Percentiles rank a stretch among this genome's conserved stretches.
phyloP scores from a whole-genome alignment of 768 basidiomycete genomes.

The Rickenella mellea region DNA sequence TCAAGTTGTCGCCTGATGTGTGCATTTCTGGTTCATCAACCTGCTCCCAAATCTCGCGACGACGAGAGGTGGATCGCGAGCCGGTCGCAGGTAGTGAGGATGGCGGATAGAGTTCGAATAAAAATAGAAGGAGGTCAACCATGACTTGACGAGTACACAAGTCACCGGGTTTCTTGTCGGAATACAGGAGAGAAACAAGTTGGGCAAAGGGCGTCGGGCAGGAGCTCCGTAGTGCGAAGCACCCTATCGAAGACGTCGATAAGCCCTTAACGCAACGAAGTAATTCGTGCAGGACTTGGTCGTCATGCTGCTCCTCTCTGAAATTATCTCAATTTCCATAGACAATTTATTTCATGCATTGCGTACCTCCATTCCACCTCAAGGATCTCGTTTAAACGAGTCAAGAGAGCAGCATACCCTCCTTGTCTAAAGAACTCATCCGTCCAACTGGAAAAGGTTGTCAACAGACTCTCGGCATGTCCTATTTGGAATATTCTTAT shows the following conservation, averaged over 20 bases:
- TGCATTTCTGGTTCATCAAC: constrained; percentile 22
- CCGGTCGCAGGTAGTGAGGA: constrained; percentile 52
- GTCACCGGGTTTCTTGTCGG: constrained; percentile 98
- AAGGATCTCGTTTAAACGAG: constrained; percentile 80
- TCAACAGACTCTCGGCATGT: background rate
- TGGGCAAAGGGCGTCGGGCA: constrained; percentile 85
- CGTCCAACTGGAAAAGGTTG: constrained; percentile 81
- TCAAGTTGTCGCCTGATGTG: constrained; percentile 47
- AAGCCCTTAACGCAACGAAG: constrained; percentile 91
- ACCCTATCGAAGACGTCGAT: constrained; percentile 82
- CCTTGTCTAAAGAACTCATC: constrained; percentile 74
- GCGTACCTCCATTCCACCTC: constrained; percentile 98
- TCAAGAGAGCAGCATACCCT: constrained; percentile 79
- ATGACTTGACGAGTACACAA: constrained; percentile 85
- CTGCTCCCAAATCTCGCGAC: constrained; percentile 10
- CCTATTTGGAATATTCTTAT: background rate
- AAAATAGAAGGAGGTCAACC: constrained; percentile 71
- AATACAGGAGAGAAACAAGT: constrained; percentile 77
- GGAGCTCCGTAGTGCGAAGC: constrained; percentile 80
- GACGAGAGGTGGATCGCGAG: constrained; percentile 1
- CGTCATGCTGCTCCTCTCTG: constrained; percentile 97
- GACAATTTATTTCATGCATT: constrained; percentile 17
- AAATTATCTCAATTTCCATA: too few relatives aligned
- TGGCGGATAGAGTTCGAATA: constrained; percentile 83
- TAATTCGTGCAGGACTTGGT: constrained; percentile 85